Evolutionary conservation across 345 rosid genomes (phyloP), one percentile per base, ranked within the genome.

Genomic region (Citrus medica): DNA sequence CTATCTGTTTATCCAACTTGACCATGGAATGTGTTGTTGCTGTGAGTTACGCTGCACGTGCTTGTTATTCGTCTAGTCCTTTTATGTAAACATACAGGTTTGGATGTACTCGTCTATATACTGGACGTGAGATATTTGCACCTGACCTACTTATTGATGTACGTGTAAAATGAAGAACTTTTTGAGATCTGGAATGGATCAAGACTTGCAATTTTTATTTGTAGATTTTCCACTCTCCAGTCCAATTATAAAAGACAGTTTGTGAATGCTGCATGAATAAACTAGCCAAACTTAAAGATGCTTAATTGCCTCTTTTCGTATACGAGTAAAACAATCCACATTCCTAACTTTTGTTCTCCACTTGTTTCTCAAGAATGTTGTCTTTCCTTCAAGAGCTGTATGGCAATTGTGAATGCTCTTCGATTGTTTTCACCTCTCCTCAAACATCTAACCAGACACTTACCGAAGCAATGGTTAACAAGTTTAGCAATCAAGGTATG

Each of bases 311-410:
- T 35, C 22, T n/a, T 33, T 66, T 32, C 35, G 5, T 16, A 24
- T 12, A n/a, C 4, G 69, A 42, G 40, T 61, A 55, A 42, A 69
- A 80, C 71, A 60, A 32, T 40, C 46, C 46, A 40, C 46, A 40
- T 40, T 40, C 46, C 46, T 40, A 40, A 40, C 13, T 40, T 40
- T 40, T 9, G 13, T 40, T 40, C 13, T 40, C 46, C 46, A 9
- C 13, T 42, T 65, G 27, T n/a, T 21, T 35, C 22, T n/a, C 55
- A 27, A 96, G 98, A 96, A 96, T 79, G 85, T 91, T 67, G 92
- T 96, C 76, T 96, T 96, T 87, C 99, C 98, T 75, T 92, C 97
- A 63, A 91, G 97, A 83, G 87, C 92, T 79, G 98, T 89, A 46
- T 89, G 51, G 97, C 95, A 63, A 94, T 94, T 46, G 98, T 92